phyloP scores from a whole-genome alignment of 805 yeast genomes.

The Hanseniaspora guilliermondii region DNA sequence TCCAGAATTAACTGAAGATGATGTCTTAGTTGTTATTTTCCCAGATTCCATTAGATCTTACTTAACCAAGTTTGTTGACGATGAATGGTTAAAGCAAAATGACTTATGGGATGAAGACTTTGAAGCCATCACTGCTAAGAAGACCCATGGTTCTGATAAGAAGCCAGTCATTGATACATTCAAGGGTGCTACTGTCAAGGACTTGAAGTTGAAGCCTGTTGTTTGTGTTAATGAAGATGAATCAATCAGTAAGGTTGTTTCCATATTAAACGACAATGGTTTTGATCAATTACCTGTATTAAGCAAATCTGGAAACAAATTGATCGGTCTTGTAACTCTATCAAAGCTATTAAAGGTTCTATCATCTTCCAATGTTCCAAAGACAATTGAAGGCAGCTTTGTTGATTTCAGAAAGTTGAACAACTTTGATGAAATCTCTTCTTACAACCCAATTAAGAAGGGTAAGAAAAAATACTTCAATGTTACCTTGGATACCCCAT shows the following conservation, averaged over 20 bases:
- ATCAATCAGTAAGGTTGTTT: constrained; percentile 51
- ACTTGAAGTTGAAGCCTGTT: constrained; percentile 66
- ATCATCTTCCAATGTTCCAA: constrained; percentile 48
- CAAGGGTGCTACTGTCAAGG: constrained; percentile 48
- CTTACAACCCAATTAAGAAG: constrained; percentile 48
- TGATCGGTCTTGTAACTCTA: constrained; percentile 65
- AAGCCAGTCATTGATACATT: constrained; percentile 33
- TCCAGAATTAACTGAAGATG: constrained; percentile 54
- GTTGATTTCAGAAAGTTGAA: constrained; percentile 64
- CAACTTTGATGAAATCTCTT: constrained; percentile 45
- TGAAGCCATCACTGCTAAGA: constrained; percentile 25
- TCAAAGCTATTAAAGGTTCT: constrained; percentile 57
- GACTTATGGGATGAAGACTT: constrained; percentile 52
- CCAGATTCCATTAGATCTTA: constrained; percentile 83
- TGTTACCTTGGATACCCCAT: constrained; percentile 52
- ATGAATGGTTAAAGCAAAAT: constrained; percentile 77
- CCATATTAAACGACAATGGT: constrained; percentile 58
- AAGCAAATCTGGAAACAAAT: constrained; percentile 36
- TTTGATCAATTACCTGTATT: constrained; percentile 80
- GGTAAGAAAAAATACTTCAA: constrained; percentile 55
- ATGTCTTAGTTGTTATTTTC: constrained; percentile 64
- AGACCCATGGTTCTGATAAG: constrained; percentile 17
- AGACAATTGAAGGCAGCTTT: constrained; percentile 38
- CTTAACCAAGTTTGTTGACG: constrained; percentile 76
- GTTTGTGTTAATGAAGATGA: constrained; percentile 55